A percentile compares a stretch with the other conserved stretches of the same genome.
Evolutionary conservation across 768 basidiomycete genomes (phyloP).

Genomic region (Cystofilobasidium capitatum): DNA sequence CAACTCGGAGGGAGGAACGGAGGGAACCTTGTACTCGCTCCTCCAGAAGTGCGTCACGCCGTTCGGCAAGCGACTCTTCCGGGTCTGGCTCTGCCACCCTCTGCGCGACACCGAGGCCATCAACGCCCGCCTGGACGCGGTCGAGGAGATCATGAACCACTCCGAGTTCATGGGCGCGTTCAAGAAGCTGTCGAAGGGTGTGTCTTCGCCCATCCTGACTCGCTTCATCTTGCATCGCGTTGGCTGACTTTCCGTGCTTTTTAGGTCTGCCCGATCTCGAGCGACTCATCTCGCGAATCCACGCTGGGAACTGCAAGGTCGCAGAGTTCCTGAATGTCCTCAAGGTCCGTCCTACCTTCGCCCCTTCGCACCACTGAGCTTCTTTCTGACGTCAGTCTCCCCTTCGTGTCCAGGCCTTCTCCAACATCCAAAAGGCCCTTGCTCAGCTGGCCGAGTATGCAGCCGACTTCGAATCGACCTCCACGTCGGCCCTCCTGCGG

Average conservation of each 20-base stretch:
- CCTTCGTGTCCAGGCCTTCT: conserved; percentile 53
- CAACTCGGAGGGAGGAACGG: conserved; percentile 87
- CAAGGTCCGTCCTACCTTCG: conserved; percentile 45
- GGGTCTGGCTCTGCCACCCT: conserved; percentile 93
- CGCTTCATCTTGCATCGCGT: background rate
- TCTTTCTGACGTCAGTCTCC: background rate
- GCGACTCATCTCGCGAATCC: conserved; percentile 86
- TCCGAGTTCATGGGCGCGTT: conserved; percentile 69
- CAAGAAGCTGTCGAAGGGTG: conserved; percentile 56
- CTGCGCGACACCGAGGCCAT: conserved; percentile 71
- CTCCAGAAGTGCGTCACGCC: conserved; percentile 79
- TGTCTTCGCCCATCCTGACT: background rate
- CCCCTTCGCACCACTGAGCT: background rate
- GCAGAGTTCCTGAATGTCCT: conserved; percentile 80
- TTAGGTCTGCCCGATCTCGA: conserved; percentile 47
- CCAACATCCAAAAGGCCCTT: conserved; percentile 59
- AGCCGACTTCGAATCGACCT: conserved; percentile 64
- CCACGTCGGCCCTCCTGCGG: conserved; percentile 63
- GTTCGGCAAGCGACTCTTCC: conserved; percentile 90
- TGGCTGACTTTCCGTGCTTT: background rate
- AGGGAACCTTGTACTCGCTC: conserved; percentile 76
- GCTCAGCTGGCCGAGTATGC: conserved; percentile 54
- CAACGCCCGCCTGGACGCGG: conserved; percentile 85
- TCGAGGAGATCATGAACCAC: conserved; percentile 77
- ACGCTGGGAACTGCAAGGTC: conserved; percentile 80